Percentiles rank a stretch among this genome's conserved stretches.
phyloP scores from a whole-genome alignment of 2,329 filamentous ascomycete genomes.

The Hirsutella minnesotensis region DNA sequence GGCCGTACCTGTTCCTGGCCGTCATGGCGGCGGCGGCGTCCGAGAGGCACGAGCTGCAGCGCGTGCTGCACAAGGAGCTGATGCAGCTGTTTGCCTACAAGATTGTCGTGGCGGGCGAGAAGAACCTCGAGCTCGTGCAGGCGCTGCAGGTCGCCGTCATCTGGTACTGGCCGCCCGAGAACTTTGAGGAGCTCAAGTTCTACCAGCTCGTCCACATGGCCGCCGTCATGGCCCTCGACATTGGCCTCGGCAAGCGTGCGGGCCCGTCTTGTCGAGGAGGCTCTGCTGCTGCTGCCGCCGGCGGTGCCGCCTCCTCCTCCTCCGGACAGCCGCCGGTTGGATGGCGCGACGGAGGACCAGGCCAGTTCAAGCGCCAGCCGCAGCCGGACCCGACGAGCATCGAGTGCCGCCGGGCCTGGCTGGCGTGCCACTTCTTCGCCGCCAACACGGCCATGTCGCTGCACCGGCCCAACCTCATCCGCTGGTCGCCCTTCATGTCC shows the following conservation, averaged over 20 bases:
- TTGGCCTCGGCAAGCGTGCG: slow-evolving; percentile 52
- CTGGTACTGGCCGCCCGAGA: slow-evolving; percentile 77
- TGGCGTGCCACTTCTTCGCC: slow-evolving; percentile 47
- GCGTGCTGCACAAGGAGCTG: slow-evolving; percentile 53
- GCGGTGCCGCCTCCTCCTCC: slow-evolving; percentile 10
- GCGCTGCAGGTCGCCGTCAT: slow-evolving; percentile 62
- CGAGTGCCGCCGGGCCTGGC: slow-evolving; percentile 45
- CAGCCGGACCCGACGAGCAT: slow-evolving; percentile 40
- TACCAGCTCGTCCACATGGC: slow-evolving; percentile 78
- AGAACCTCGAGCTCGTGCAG: slow-evolving; percentile 74
- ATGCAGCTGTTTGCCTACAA: slow-evolving; percentile 64
- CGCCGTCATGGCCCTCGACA: slow-evolving; percentile 70
- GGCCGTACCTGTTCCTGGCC: slow-evolving; percentile 58
- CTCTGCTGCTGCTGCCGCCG: too few relatives aligned
- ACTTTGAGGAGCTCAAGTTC: slow-evolving; percentile 79
- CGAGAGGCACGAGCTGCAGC: slow-evolving; percentile 44
- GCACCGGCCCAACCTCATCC: slow-evolving; percentile 47
- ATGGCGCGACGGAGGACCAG: background rate
- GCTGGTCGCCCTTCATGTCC: slow-evolving; percentile 48
- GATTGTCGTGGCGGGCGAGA: slow-evolving; percentile 64
- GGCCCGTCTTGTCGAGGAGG: too few relatives aligned
- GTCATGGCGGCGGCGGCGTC: slow-evolving; percentile 55
- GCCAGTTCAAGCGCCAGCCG: slow-evolving; percentile 18
- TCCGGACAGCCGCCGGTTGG: too few relatives aligned
- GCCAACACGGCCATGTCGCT: slow-evolving; percentile 49